Conservation (phyloP, 2,329 filamentous ascomycete species). For the Cladorrhinum sp. region DNA sequence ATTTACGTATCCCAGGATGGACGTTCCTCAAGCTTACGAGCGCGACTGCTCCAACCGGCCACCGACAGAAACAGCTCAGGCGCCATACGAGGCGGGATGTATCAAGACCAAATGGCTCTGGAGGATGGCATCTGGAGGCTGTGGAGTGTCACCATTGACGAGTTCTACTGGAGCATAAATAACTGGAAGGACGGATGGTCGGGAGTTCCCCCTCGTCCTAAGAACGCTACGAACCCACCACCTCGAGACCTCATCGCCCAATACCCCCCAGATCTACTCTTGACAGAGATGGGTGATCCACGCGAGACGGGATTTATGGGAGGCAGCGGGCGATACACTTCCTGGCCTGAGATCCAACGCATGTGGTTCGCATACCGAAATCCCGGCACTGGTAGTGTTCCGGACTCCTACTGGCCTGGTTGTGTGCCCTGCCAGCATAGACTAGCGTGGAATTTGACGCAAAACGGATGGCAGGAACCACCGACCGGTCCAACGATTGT, state of each 20-base stretch:
- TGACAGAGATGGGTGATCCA: conserved; percentile 16
- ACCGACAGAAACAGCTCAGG: conserved; percentile 6
- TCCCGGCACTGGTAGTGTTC: conserved; percentile 14
- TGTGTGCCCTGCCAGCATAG: conserved; percentile 20
- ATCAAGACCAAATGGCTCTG: conserved; percentile 21
- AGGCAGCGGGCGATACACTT: conserved; percentile 8
- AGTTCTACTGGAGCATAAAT: conserved; percentile 20
- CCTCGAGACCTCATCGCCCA: conserved; percentile 14
- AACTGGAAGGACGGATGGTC: conserved; percentile 16
- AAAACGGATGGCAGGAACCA: conserved; percentile 18
- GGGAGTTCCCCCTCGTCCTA: conserved; percentile 4
- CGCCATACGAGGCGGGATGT: conserved; percentile 18
- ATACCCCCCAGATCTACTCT: conserved; percentile 17
- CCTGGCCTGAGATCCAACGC: conserved; percentile 21
- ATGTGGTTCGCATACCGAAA: conserved; percentile 24
- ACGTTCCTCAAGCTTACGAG: conserved; percentile 13
- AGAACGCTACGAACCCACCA: conserved; percentile 13
- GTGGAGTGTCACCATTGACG: conserved; percentile 22
- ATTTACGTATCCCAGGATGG: conserved; percentile 19
- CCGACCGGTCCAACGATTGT: conserved; percentile 18
- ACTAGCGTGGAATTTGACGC: conserved; percentile 13
- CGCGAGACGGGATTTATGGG: conserved; percentile 21
- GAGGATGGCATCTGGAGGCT: conserved; percentile 18
- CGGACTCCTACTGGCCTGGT: conserved; percentile 20
- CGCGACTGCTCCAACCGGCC: conserved; percentile 16